phyloP scores from a whole-genome alignment of 2,329 filamentous ascomycete species.

The Colletotrichum liriopes region DNA sequence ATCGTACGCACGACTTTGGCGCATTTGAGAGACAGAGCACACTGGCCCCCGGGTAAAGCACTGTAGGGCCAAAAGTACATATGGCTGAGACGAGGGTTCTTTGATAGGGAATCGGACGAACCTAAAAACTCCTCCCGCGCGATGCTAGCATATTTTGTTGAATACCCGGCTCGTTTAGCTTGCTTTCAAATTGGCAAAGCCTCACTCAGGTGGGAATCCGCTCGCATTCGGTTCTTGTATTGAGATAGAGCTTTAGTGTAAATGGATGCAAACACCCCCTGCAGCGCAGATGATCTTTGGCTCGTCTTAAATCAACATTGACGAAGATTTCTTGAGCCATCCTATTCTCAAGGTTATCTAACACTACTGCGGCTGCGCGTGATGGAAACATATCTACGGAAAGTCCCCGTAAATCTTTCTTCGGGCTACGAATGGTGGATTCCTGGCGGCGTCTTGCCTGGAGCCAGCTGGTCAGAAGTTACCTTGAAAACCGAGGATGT shows the following conservation, averaged over 20 bases:
- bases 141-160: slow-evolving; percentile 20
- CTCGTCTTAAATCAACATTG: neutral
- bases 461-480: neutral
- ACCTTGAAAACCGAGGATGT: neutral
- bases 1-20: slow-evolving; percentile 45
- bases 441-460: neutral
- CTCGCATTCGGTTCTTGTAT: neutral
- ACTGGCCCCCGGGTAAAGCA: slow-evolving; percentile 40
- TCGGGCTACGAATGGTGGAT: neutral
- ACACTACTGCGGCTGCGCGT: neutral
- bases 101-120: slow-evolving; percentile 16
- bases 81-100: slow-evolving; percentile 30
- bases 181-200: neutral
- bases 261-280: neutral
- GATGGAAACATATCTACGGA: too few relatives aligned
- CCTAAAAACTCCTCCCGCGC: neutral
- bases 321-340: too few relatives aligned
- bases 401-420: neutral
- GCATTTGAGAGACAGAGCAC: slow-evolving; percentile 46
- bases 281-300: neutral
- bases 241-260: too few relatives aligned
- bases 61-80: slow-evolving; percentile 17
- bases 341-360: neutral
- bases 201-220: too few relatives aligned
- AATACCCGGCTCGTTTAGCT: neutral